Evolutionary conservation across 2,329 filamentous ascomycete genomes (phyloP).

Genomic region (Gnomoniopsis smithogilvyi): DNA sequence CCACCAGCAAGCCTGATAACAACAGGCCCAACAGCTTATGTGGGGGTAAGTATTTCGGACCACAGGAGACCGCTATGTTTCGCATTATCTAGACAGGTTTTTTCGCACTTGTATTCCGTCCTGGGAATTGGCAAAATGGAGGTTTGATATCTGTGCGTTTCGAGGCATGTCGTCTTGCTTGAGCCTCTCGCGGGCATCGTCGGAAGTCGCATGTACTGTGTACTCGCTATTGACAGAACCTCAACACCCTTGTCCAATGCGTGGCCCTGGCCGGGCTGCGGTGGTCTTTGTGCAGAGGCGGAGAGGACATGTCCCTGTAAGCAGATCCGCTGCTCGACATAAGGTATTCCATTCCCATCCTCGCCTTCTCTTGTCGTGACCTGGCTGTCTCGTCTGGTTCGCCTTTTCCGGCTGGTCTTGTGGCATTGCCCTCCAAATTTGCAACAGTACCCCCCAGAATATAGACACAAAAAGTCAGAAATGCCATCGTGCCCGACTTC

Average conservation of each 20-base stretch:
- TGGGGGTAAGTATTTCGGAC: background rate
- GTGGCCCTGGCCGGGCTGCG: slow-evolving; percentile 6
- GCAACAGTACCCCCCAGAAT: no score
- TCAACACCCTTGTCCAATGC: background rate
- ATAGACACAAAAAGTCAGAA: no score
- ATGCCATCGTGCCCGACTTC: no score
- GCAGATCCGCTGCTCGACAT: slow-evolving; percentile 14
- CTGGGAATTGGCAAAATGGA: background rate
- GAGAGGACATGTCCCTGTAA: slow-evolving; percentile 13
- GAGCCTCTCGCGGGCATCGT: background rate
- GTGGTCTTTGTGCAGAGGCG: slow-evolving; percentile 18
- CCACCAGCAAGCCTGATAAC: background rate
- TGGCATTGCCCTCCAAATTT: background rate
- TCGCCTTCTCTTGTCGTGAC: background rate
- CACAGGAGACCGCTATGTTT: background rate
- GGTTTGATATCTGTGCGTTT: background rate
- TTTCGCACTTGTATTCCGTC: background rate
- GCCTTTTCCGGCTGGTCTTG: background rate
- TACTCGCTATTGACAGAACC: background rate
- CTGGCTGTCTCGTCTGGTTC: background rate
- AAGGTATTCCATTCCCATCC: slow-evolving; percentile 13
- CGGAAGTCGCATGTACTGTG: background rate
- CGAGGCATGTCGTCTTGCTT: slow-evolving; percentile 6
- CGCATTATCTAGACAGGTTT: background rate
- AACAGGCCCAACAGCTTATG: background rate